Base-by-base conservation (phyloP, 495 filamentous ascomycete species). In the Bombardia bombarda region DNA sequence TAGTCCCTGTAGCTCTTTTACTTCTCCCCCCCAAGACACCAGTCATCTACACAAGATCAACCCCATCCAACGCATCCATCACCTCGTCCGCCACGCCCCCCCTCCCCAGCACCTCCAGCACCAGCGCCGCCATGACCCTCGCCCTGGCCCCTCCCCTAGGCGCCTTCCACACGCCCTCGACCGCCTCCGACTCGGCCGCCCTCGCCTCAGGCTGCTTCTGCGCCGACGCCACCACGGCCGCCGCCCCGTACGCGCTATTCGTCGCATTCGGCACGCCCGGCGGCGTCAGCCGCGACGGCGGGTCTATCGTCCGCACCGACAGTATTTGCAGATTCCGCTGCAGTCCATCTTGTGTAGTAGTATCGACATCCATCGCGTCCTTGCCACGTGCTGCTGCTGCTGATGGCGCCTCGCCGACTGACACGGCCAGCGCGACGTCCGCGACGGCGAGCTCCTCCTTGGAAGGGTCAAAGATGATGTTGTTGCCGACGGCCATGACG, bases 401-500 rank as follows among this genome's bases (percentile, higher is more conserved):
- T 7, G 32, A 13, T 14, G 16, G 9, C 13, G 9, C 32, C 42
- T 71, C 64, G 19, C 70, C 70, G 13, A 90, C 61, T 0, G 85
- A 89, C 9, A 92, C 79, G 0, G 90, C 90, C 43, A 95, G 68
- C 7, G 89, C 84, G 22, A 80, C 76, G 48, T 96, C 90, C 4
- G 92, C 92, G 13, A 96, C 90, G 1, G 87, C 83, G 1, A 98
- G 79, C 65, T 98, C 92, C 55, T 95, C 87, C 38, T 80, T 77
- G 34, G 75, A 81, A 0, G 92, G 92, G 61, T 98, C 92, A 68
- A 97, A 95, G 52, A 98, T 83, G 60, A 96, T 80, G 55, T 87
- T 97, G 13, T 81, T 75, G 42, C 82, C 87, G 0, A 95, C 86
- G 12, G 80, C 77, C 61, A 94, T 83, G 13, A 96, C 87, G 7